phyloP scores from a whole-genome alignment of 176 grass and related monocot genomes.

The Sorghum bicolor region Sorghum_bicolor_NCBIv3 NC_012879.2:5003501-5004000 shows the following conservation, averaged over 20 bases:
- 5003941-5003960: conserved; percentile 21
- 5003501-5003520: conserved; percentile 34
- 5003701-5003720: conserved; percentile 73
- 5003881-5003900: conserved; percentile 70
- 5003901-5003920: conserved; percentile 23
- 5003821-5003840: conserved; percentile 45
- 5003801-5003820: conserved; percentile 25
- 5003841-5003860: conserved; percentile 48
- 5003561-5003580: conserved; percentile 38
- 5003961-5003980: conserved; percentile 3
- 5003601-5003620: conserved; percentile 29
- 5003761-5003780: conserved; percentile 42
- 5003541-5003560: conserved; percentile 30
- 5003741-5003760: conserved; percentile 46
- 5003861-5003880: conserved; percentile 54
- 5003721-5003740: conserved; percentile 52
- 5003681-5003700: conserved; percentile 72
- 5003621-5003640: conserved; percentile 27
- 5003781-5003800: conserved; percentile 44
- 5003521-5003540: conserved; percentile 33
- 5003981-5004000: neutral
- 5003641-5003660: conserved; percentile 29
- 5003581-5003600: conserved; percentile 37
- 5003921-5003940: neutral
- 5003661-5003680: conserved; percentile 45